Conservation (phyloP, 768 basidiomycete genomes). For the Auriscalpium orientale region DNA sequence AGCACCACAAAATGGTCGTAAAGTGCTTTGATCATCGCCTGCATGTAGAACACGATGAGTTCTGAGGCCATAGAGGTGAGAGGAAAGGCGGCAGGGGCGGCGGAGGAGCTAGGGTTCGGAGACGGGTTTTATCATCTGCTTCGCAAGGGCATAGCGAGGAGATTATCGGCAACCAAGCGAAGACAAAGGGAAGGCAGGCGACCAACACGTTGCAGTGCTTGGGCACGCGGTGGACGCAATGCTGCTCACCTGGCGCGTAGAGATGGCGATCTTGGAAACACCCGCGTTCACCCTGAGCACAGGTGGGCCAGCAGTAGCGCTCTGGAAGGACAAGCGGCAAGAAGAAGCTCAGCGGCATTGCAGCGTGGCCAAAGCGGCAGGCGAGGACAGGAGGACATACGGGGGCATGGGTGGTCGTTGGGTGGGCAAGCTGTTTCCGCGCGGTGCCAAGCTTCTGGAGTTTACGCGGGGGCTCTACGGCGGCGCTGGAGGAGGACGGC, state of each 20-base stretch:
- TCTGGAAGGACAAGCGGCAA: too few relatives aligned
- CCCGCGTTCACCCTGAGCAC: conserved; percentile 59
- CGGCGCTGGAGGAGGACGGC: conserved; percentile 1
- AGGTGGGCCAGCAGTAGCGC: conserved; percentile 38
- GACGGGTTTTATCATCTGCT: too few relatives aligned
- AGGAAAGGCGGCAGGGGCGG: neutral
- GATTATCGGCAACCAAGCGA: neutral
- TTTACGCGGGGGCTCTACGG: conserved; percentile 37
- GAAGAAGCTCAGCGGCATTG: too few relatives aligned
- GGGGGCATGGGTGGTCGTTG: conserved; percentile 29
- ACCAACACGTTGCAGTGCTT: neutral
- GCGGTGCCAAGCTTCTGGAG: conserved; percentile 46
- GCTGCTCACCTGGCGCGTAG: conserved; percentile 59
- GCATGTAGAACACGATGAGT: neutral
- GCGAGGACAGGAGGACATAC: conserved; percentile 3
- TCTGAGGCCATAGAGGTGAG: neutral
- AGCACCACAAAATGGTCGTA: conserved; percentile 67
- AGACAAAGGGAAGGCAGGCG: neutral
- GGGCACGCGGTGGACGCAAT: conserved; percentile 6
- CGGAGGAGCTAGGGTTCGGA: neutral
- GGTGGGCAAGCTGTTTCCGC: conserved; percentile 35
- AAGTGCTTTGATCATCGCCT: conserved; percentile 71
- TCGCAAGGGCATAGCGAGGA: too few relatives aligned
- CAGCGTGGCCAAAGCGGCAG: too few relatives aligned
- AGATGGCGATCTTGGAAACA: conserved; percentile 62